These are phyloP conservation scores for Magnolia sinica DNA, from an alignment of 164 flowering plant genomes.

Conservation along the genomic window DNA sequence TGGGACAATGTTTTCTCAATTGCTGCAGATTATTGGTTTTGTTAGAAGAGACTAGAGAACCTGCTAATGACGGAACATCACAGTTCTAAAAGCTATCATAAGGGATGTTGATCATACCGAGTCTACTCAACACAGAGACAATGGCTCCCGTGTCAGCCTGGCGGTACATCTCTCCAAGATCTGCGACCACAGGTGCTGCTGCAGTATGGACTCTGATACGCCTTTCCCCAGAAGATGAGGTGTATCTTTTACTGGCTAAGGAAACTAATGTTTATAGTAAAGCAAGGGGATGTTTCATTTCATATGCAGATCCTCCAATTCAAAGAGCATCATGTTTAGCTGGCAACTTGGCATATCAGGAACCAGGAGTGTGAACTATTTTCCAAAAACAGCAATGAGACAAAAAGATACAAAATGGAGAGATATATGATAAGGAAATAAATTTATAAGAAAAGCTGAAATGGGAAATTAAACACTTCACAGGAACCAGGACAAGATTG, in stretches of 20 bases:
- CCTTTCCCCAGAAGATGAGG: constrained; percentile 96
- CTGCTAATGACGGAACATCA: neutral
- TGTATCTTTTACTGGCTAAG: constrained; percentile 74
- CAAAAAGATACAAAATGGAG: neutral
- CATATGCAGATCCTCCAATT: neutral
- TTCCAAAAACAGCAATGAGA: too few relatives aligned
- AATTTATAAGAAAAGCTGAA: neutral
- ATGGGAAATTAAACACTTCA: neutral
- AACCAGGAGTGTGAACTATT: too few relatives aligned
- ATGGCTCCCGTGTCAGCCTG: constrained; percentile 91
- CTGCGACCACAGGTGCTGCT: constrained; percentile 87
- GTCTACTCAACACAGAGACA: constrained; percentile 61
- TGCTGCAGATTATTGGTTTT: constrained; percentile 46
- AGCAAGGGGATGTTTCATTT: neutral
- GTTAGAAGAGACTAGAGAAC: neutral
- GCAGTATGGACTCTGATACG: constrained; percentile 99
- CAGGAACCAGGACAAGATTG: neutral
- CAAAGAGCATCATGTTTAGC: neutral
- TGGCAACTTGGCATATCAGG: neutral
- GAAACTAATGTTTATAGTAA: constrained; percentile 9
- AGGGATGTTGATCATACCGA: constrained; percentile 46
- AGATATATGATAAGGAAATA: neutral
- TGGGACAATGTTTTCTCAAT: constrained; percentile 79
- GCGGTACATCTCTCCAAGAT: constrained; percentile 95
- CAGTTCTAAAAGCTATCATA: neutral